Base-by-base conservation (phyloP, 805 yeast species). In the Pichia rugopelliculosa region DNA sequence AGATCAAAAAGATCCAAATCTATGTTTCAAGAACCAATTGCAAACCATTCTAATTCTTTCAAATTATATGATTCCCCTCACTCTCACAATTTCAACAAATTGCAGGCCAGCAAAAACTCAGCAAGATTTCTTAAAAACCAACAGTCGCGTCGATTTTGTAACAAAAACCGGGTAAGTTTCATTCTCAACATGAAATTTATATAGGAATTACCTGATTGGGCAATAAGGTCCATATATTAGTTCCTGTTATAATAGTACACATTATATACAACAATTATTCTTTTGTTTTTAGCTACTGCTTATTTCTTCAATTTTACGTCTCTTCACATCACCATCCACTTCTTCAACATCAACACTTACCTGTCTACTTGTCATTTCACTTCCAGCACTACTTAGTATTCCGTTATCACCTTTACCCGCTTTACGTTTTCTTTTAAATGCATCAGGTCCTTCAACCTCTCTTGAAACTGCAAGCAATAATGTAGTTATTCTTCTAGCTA, bases 401-500 rank as follows among this genome's bases (percentile, higher is more conserved):
- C 51, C 49, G 36, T 51, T 53, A 8, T 44, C 46, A 10, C 41
- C 56, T 24, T 48, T 42, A 30, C 56, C 56, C 20, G 47, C 48
- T 20, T 47, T 57, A n/a, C 64, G 49, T 55, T 72, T 76, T 50
- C 79, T 73, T 58, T 76, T 82, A 55, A 69, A 60, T 0, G 76
- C 75, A 42, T 72, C 76, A 12, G 80, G 80, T 0, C 80, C 84
- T 58, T 78, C 90, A 54, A 70, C 75, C 59, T 85, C 91, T 59
- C 87, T 76, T 0, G 86, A 76, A 15, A 86, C 68, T 2, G 90
- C 85, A 22, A 83, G 66, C 40, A 86, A 61, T 37, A 86, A 67
- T 0, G 93, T 83, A 39, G 74, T 80, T 10, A 81, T 74, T 57
- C 95, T 73, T 64, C 90, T 75, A 15, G 82, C 77, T 33, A 86